phyloP scores from a whole-genome alignment of 1,284 basidiomycete genomes.

The Puccinia triticina region DNA sequence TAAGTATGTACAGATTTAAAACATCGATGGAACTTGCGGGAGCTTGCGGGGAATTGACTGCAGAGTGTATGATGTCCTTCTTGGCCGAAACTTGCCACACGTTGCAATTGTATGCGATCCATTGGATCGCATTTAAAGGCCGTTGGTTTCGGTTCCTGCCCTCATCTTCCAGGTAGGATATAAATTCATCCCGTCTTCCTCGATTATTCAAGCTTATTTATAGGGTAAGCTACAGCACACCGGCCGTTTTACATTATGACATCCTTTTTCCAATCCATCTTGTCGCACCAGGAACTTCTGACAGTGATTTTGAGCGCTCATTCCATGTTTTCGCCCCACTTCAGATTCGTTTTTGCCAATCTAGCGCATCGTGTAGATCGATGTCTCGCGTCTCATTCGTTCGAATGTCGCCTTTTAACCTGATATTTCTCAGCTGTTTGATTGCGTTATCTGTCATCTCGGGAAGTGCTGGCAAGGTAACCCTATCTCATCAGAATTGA shows the following conservation, averaged over 20 bases:
- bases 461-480: not conserved
- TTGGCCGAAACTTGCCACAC: slow-evolving; percentile 6
- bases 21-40: not conserved
- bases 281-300: no score
- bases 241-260: not conserved
- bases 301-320: not conserved
- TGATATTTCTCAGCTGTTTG: not conserved
- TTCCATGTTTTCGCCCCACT: not conserved
- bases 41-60: not conserved
- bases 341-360: not conserved
- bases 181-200: not conserved
- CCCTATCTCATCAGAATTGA: not conserved
- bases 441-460: not conserved
- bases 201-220: not conserved
- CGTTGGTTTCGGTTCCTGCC: not conserved
- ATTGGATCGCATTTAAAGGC: not conserved
- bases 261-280: not conserved
- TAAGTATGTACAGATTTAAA: not conserved
- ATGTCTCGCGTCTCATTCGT: not conserved
- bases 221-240: not conserved
- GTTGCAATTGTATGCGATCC: not conserved
- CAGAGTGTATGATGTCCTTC: not conserved
- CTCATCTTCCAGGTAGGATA: not conserved
- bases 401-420: not conserved
- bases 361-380: not conserved